Evolutionary conservation across 139 green algal species (phyloP), one percentile per base, ranked within the genome.

Genomic region (Volvox africanus): DNA sequence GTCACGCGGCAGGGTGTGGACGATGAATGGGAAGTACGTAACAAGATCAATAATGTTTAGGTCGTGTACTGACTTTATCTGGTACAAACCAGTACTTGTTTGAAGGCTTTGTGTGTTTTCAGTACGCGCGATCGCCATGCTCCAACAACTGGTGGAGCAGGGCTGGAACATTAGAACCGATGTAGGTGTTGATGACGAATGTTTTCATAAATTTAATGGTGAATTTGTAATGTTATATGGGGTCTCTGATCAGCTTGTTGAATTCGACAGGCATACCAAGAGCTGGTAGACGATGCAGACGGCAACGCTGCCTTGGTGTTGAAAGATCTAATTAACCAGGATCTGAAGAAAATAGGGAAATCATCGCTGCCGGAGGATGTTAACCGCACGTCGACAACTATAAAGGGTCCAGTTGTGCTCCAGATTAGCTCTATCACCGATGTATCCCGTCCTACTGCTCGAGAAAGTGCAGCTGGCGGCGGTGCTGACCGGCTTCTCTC

Each of bases 401-500:
- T 95, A 33, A 93, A 93, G 33, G 93, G 93, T 2, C 93, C 93
- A 0, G 18, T 92, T 6, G 93, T 95, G 61, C 91, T 95, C 65
- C 65, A 92, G 65, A 71, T 86, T 17, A 50, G 33, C 50, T 28
- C 55, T 6, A n/a, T 89, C 13, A 26, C 14, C 18, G 84, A 89
- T 24, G 28, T 73, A 14, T 81, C 69, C 0, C 84, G 69, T 5
- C 84, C 84, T 9, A 55, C 22, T 1, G 20, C 11, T 18, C 84
- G 84, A 28, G 84, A 82, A 22, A 77, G 30, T 16, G 24, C 67
- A 3, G 76, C 33, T 0, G 79, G 80, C 32, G 24, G 65, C 26
- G 68, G 88, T 44, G 30, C 84, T 55, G 79, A 88, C 21, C 37
- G 89, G 0, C 65, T 94, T 44, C 89, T 94, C 37, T 78, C 88